phyloP scores from a whole-genome alignment of 306 rosid genomes.

The Ormosia emarginata region DNA sequence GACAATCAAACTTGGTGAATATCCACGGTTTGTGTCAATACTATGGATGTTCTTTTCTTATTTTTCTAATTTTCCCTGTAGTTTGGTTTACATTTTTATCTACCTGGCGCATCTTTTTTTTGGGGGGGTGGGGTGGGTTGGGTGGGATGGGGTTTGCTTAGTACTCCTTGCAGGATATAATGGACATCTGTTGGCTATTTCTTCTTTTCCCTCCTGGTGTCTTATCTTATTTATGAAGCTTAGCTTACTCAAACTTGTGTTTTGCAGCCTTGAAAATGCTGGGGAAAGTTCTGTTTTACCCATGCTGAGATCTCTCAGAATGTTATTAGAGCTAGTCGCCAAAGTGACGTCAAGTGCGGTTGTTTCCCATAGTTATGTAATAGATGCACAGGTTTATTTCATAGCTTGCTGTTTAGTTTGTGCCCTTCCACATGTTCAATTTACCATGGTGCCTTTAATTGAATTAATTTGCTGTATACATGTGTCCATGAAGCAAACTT shows the following conservation, averaged over 20 bases:
- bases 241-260: conserved; percentile 23
- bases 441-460: neutral
- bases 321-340: conserved; percentile 59
- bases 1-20: neutral
- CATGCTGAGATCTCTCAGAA: conserved; percentile 81
- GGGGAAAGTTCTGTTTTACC: conserved; percentile 87
- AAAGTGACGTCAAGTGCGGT: conserved; percentile 41
- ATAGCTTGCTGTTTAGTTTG: conserved; percentile 12
- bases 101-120: no score
- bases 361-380: conserved; percentile 44
- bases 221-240: neutral
- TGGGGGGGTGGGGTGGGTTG: no score
- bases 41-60: neutral
- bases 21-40: neutral
- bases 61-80: neutral
- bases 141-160: no score
- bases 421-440: neutral
- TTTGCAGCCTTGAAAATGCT: conserved; percentile 90
- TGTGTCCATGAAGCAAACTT: conserved; percentile 4
- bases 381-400: conserved; percentile 61
- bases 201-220: neutral
- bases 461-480: conserved; percentile 5
- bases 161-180: neutral
- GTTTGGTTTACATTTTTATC: no score
- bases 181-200: neutral